Evolutionary conservation across 2,329 filamentous ascomycete species (phyloP), one percentile per base, ranked within the genome.

Genomic region (Aspergillus carbonarius): DNA sequence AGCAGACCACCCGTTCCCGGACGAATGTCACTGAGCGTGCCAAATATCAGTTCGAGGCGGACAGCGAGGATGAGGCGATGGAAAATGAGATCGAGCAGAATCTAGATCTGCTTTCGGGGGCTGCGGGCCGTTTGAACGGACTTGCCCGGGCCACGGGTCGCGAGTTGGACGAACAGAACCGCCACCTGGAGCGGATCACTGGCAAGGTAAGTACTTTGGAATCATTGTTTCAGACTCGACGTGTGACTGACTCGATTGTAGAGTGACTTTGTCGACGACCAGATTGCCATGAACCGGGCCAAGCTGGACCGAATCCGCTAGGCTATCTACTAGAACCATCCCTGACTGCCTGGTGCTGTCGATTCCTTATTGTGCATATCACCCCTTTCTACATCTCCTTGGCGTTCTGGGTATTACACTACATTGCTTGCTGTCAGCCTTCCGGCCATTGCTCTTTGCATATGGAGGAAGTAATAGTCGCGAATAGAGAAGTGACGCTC

Each of bases 231-330:
- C 10, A 23, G 4, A 40, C 10, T 34, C 12, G 34, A 54, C 8
- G 12, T 1, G 15, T 32, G 55, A 54, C 70, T 74, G 65, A 75
- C 57, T 60, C 47, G 37, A 15, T 27, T 62, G 25, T 73, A 91
- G 91, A 93, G 88, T 77, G 92, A 96, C 73, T 84, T 82, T 67
- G 90, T 96, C 66, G 90, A 92, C 74, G 90, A 93, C 65, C 85
- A 89, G 70, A 90, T 93, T 68, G 86, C 86, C 59, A 86, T 91
- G 83, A 93, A 93, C 79, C 83, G 89, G 64, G 86, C 88, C 68
- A 84, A 86, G 66, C 73, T 92, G 73, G 86, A 89, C 68, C 83
- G 88, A 37, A 78, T 78, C 60, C 74, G 65, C 63, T 78, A 72
- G 60, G 44, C n/a, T 8, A 10, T 40, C 23, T 37, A 32, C 27